phyloP scores from a whole-genome alignment of 2,329 filamentous ascomycete species.

The Neurospora sp. region DNA sequence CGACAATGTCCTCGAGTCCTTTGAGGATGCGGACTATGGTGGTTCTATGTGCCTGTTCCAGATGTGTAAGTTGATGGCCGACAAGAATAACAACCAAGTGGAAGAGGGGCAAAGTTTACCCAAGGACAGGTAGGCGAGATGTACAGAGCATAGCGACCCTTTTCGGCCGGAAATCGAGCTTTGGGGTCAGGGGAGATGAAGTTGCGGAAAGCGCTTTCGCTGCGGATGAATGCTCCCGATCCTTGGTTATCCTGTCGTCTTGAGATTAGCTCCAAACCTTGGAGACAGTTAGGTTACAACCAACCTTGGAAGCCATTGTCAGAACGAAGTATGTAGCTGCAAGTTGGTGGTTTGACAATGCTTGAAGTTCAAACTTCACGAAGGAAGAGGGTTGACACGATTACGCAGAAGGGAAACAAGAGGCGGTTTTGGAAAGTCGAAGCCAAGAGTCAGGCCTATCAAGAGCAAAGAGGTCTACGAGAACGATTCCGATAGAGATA shows the following conservation, averaged over 20 bases:
- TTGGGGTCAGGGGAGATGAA: constrained; percentile 40
- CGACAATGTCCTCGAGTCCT: constrained; percentile 60
- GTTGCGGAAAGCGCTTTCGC: constrained; percentile 44
- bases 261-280: not conserved
- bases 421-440: not conserved
- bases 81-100: not conserved
- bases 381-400: not conserved
- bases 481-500: not conserved
- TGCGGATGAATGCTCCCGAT: constrained; percentile 43
- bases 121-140: constrained; percentile 53
- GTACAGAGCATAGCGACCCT: constrained; percentile 52
- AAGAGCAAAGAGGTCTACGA: not conserved
- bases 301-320: not conserved
- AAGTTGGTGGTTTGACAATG: not conserved
- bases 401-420: not conserved
- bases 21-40: constrained; percentile 66
- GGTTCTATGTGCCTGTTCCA: constrained; percentile 54
- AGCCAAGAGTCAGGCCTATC: not conserved
- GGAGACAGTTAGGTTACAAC: not conserved
- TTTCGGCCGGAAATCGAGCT: constrained; percentile 47
- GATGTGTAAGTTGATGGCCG: not conserved
- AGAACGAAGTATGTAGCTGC: not conserved
- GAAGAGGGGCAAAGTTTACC: constrained; percentile 29
- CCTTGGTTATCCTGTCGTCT: not conserved
- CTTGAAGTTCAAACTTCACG: not conserved